A percentile compares a stretch with the other conserved stretches of the same genome.
Evolutionary conservation across 2,329 filamentous ascomycete species (phyloP).

Genomic region (Hypoxylon rubiginosum): DNA sequence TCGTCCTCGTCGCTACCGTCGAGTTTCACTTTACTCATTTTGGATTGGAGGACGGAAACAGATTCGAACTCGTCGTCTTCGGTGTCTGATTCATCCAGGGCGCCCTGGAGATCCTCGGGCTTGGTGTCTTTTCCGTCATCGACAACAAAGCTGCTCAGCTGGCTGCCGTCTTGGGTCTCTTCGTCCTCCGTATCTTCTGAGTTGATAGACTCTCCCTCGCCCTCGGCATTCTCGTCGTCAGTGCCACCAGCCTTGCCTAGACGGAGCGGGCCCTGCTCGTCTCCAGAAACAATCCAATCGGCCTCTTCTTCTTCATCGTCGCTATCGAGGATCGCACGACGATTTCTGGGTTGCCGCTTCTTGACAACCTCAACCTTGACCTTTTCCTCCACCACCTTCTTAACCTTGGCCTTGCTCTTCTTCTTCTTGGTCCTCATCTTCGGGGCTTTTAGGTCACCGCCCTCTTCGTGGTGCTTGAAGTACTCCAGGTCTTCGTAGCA

Average conservation of each 20-base stretch:
- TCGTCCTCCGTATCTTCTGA: slow-evolving; percentile 77
- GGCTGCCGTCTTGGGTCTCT: slow-evolving; percentile 62
- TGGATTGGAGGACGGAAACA: slow-evolving; percentile 46
- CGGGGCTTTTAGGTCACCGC: slow-evolving; percentile 53
- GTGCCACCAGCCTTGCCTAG: slow-evolving; percentile 84
- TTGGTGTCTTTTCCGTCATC: slow-evolving; percentile 61
- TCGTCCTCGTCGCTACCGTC: slow-evolving; percentile 28
- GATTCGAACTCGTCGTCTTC: slow-evolving; percentile 50
- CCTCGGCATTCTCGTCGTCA: slow-evolving; percentile 90
- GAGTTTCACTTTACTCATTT: slow-evolving; percentile 40
- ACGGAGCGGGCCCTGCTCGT: slow-evolving; percentile 70
- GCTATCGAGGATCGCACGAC: slow-evolving; percentile 62
- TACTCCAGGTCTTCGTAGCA: slow-evolving; percentile 82
- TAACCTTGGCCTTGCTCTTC: slow-evolving; percentile 50
- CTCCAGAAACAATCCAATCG: slow-evolving; percentile 83
- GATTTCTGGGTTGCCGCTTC: slow-evolving; percentile 53
- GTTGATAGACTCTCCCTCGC: slow-evolving; percentile 83
- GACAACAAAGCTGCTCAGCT: slow-evolving; percentile 68
- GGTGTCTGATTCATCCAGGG: slow-evolving; percentile 48
- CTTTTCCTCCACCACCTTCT: slow-evolving; percentile 53
- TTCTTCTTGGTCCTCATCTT: slow-evolving; percentile 56
- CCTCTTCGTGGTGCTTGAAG: slow-evolving; percentile 64
- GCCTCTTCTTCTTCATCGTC: slow-evolving; percentile 76
- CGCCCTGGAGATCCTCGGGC: slow-evolving; percentile 47
- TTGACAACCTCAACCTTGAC: slow-evolving; percentile 50